phyloP scores from a whole-genome alignment of 179 eudicot species.

The Carnegiea gigantea region DNA sequence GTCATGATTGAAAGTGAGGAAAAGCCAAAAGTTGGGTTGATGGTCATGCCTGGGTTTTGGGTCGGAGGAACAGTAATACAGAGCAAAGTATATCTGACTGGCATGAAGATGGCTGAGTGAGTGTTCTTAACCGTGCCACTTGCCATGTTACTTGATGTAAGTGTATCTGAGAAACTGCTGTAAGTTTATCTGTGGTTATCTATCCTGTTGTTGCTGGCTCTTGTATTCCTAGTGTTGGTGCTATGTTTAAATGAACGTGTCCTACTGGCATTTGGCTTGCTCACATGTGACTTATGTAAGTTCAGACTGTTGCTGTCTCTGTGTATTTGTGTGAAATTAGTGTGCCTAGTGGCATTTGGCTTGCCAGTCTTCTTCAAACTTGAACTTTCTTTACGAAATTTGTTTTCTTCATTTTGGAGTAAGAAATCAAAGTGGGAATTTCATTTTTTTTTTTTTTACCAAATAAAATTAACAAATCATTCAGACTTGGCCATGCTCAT shows the following conservation, averaged over 20 bases:
- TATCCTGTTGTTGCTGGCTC: slow-evolving; percentile 12
- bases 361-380: not conserved
- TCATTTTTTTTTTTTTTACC: too few relatives aligned
- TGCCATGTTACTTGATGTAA: slow-evolving; percentile 25
- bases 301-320: not conserved
- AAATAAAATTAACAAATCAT: not conserved
- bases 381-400: not conserved
- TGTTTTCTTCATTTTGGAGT: not conserved
- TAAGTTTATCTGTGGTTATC: not conserved
- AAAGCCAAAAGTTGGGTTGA: slow-evolving; percentile 83
- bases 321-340: not conserved
- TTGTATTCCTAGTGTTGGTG: not conserved
- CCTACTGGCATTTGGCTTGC: not conserved
- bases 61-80: slow-evolving; percentile 79
- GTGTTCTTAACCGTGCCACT: not conserved
- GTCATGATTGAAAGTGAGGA: slow-evolving; percentile 47
- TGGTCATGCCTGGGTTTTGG: slow-evolving; percentile 98
- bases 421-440: not conserved
- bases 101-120: slow-evolving; percentile 66
- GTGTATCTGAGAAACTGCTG: slow-evolving; percentile 4
- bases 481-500: too few relatives aligned
- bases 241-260: not conserved
- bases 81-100: slow-evolving; percentile 73
- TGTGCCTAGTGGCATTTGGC: not conserved
- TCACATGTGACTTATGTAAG: too few relatives aligned